Conservation (phyloP, 2,329 filamentous ascomycete species). For the Gliomastix tumulicola region DNA sequence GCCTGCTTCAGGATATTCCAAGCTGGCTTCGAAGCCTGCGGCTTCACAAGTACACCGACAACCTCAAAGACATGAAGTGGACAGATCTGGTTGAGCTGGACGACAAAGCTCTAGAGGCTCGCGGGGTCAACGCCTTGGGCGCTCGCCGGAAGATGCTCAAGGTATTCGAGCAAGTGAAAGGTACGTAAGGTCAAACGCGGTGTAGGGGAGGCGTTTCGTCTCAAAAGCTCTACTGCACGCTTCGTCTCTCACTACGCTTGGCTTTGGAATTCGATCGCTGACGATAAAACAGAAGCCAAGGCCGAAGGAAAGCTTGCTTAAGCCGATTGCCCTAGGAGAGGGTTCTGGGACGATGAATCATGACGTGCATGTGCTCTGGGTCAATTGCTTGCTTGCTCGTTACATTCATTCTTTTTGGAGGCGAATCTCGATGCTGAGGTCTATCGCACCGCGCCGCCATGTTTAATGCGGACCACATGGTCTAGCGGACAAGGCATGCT, state of each 20-base stretch:
- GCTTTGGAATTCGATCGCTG: too few relatives aligned
- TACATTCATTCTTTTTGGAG: not conserved
- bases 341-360: too few relatives aligned
- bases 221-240: too few relatives aligned
- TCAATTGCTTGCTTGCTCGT: not conserved
- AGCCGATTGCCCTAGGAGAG: too few relatives aligned
- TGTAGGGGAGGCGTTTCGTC: not conserved
- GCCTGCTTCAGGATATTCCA: constrained; percentile 87
- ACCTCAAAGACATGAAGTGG: constrained; percentile 96
- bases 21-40: constrained; percentile 91
- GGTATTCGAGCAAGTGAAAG: constrained; percentile 95
- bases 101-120: constrained; percentile 85
- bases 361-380: too few relatives aligned
- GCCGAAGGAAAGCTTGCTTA: constrained; percentile 54
- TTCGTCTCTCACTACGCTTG: too few relatives aligned
- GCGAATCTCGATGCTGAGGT: not conserved
- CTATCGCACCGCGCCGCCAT: too few relatives aligned
- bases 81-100: constrained; percentile 86
- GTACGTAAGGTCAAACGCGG: constrained; percentile 26
- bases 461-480: too few relatives aligned
- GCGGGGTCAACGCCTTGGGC: constrained; percentile 90
- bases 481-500: too few relatives aligned
- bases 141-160: constrained; percentile 97
- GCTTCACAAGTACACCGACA: constrained; percentile 98
- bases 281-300: constrained; percentile 53